Evolutionary conservation across 2,329 filamentous ascomycete genomes (phyloP).

Genomic region (Neurospora crassa): DNA sequence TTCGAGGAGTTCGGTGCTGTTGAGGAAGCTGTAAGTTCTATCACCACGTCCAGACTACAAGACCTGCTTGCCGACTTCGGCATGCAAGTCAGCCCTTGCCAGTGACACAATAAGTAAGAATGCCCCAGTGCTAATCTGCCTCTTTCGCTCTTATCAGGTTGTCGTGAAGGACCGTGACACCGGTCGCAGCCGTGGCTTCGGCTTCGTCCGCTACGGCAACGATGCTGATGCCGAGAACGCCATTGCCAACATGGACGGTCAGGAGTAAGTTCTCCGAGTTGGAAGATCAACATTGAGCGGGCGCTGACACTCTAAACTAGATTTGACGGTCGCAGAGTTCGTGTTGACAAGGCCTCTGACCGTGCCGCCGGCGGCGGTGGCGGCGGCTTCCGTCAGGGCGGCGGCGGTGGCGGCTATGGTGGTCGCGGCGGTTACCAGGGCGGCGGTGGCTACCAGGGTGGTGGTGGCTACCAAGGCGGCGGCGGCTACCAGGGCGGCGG

Average conservation of each 20-base stretch:
- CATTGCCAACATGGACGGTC: slow-evolving; percentile 73
- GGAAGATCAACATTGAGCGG: background rate
- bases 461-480: slow-evolving; percentile 17
- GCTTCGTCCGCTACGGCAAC: slow-evolving; percentile 81
- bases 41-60: background rate
- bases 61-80: background rate
- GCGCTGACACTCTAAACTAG: slow-evolving; percentile 23
- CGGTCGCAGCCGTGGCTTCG: slow-evolving; percentile 91
- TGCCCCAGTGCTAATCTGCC: slow-evolving; percentile 13
- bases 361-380: slow-evolving; percentile 53
- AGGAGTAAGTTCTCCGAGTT: slow-evolving; percentile 56
- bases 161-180: slow-evolving; percentile 98
- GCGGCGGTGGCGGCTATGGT: slow-evolving; percentile 19
- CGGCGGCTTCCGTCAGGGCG: slow-evolving; percentile 29
- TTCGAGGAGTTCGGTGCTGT: slow-evolving; percentile 87
- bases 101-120: background rate
- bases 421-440: slow-evolving; percentile 17
- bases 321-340: slow-evolving; percentile 89
- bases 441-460: background rate
- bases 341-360: slow-evolving; percentile 92
- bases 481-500: background rate
- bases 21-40: slow-evolving; percentile 80
- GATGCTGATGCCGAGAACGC: slow-evolving; percentile 69
- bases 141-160: slow-evolving; percentile 46
- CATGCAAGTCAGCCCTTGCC: background rate